A percentile compares a stretch with the other conserved stretches of the same genome.
Evolutionary conservation across 2,329 filamentous ascomycete genomes (phyloP).

Genomic region (Xylariaceae sp.): DNA sequence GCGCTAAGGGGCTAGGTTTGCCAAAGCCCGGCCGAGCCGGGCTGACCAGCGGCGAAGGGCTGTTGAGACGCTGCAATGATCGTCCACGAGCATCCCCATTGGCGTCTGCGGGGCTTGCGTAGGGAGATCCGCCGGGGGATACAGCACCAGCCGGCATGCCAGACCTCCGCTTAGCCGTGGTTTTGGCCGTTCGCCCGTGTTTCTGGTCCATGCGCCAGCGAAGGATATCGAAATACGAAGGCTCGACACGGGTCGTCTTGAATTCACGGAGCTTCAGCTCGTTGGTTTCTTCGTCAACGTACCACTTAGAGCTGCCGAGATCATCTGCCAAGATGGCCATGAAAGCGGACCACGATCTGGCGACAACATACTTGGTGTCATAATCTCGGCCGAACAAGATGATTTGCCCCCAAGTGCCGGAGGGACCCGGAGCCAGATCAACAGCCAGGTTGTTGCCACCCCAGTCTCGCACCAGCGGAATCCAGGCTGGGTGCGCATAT

Average conservation of each 20-base stretch:
- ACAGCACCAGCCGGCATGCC: conserved; percentile 41
- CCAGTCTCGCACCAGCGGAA: conserved; percentile 94
- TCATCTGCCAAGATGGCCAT: conserved; percentile 87
- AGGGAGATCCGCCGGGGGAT: conserved; percentile 55
- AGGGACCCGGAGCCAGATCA: conserved; percentile 85
- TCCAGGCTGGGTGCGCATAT: conserved; percentile 93
- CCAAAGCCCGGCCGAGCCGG: conserved; percentile 64
- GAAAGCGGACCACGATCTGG: conserved; percentile 86
- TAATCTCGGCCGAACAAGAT: conserved; percentile 97
- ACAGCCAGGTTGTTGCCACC: conserved; percentile 96
- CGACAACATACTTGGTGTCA: conserved; percentile 96
- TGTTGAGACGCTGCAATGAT: conserved; percentile 67
- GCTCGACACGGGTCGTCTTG: conserved; percentile 84
- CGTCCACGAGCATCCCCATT: conserved; percentile 64
- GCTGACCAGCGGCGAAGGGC: conserved; percentile 61
- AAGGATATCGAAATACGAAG: conserved; percentile 89
- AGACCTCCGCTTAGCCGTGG: conserved; percentile 52
- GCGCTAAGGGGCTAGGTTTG: conserved; percentile 69
- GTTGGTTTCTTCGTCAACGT: conserved; percentile 85
- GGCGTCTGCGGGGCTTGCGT: conserved; percentile 62
- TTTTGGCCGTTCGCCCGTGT: conserved; percentile 63
- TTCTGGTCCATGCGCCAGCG: conserved; percentile 96
- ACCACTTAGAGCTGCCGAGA: conserved; percentile 83
- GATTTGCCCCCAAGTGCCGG: conserved; percentile 91
- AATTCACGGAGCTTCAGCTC: conserved; percentile 94